Evolutionary conservation across 1,284 basidiomycete species (phyloP).

Genomic region (Leucoagaricus sp.): DNA sequence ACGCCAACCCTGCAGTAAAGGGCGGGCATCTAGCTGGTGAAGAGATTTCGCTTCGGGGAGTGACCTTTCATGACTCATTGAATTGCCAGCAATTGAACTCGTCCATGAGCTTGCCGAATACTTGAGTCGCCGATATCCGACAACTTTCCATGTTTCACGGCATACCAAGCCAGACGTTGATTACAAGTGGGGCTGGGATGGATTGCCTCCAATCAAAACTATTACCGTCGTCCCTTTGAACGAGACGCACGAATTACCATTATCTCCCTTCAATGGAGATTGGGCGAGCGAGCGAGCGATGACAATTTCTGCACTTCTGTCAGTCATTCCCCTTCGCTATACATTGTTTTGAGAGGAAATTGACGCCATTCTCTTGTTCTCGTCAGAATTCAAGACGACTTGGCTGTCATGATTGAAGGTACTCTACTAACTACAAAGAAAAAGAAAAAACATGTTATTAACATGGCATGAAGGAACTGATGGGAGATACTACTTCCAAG

Average conservation of each 20-base stretch:
- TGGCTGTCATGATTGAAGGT: slow-evolving; percentile 80
- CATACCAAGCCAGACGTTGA: slow-evolving; percentile 25
- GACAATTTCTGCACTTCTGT: slow-evolving; percentile 58
- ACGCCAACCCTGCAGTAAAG: slow-evolving; percentile 42
- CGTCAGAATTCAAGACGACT: slow-evolving; percentile 62
- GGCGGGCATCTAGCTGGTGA: slow-evolving; percentile 57
- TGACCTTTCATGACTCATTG: slow-evolving; percentile 1
- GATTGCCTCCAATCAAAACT: slow-evolving; percentile 47
- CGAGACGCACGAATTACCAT: slow-evolving; percentile 52
- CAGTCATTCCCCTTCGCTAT: slow-evolving; percentile 27
- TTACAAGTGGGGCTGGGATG: slow-evolving; percentile 51
- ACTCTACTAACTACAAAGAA: neutral
- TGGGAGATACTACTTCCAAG: slow-evolving; percentile 73
- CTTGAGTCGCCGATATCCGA: slow-evolving; percentile 62
- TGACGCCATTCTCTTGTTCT: neutral
- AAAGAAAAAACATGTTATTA: neutral
- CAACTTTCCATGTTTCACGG: slow-evolving; percentile 53
- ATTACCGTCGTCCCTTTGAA: slow-evolving; percentile 56
- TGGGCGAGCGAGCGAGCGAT: slow-evolving; percentile 58
- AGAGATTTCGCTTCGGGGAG: slow-evolving; percentile 19
- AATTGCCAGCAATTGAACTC: slow-evolving; percentile 55
- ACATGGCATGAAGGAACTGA: slow-evolving; percentile 45
- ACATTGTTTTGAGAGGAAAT: neutral
- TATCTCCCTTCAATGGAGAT: slow-evolving; percentile 29
- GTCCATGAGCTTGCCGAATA: slow-evolving; percentile 69